Percentiles rank a stretch among this genome's conserved stretches.
Conservation (phyloP, 257 asterid species). For the Nicotiana otophora region DNA sequence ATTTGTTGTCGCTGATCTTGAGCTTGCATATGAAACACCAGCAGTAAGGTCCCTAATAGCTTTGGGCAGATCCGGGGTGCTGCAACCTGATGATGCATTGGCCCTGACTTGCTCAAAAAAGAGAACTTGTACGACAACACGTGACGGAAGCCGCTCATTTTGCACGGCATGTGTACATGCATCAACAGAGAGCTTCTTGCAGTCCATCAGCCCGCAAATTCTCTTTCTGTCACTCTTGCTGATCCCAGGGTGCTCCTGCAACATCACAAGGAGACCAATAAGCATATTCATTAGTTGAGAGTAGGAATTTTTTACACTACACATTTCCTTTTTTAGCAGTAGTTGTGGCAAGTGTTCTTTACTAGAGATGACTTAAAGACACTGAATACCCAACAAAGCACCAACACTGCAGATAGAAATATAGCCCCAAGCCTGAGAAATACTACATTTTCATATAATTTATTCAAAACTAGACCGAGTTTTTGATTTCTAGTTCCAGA, state of each 20-base stretch:
- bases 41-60: conserved; percentile 68
- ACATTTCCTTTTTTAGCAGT: not conserved
- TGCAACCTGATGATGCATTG: conserved; percentile 80
- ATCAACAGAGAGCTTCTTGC: conserved; percentile 85
- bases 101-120: conserved; percentile 91
- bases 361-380: not conserved
- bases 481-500: not conserved
- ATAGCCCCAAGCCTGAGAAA: not conserved
- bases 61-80: conserved; percentile 89
- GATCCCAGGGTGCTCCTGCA: conserved; percentile 76
- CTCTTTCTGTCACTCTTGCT: conserved; percentile 78
- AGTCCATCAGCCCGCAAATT: conserved; percentile 75
- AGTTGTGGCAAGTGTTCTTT: not conserved
- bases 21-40: conserved; percentile 58
- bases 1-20: conserved; percentile 60
- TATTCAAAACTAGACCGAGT: not conserved
- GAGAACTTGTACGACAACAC: conserved; percentile 81
- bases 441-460: not conserved
- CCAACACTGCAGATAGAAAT: not conserved
- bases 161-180: conserved; percentile 94
- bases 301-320: not conserved
- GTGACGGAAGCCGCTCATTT: conserved; percentile 81
- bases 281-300: not conserved
- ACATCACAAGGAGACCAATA: not conserved
- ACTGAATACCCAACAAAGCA: not conserved